A percentile compares a stretch with the other conserved stretches of the same genome.
Evolutionary conservation across 495 filamentous ascomycete genomes (phyloP).

Genomic region (Hypomontagnella monticulosa): DNA sequence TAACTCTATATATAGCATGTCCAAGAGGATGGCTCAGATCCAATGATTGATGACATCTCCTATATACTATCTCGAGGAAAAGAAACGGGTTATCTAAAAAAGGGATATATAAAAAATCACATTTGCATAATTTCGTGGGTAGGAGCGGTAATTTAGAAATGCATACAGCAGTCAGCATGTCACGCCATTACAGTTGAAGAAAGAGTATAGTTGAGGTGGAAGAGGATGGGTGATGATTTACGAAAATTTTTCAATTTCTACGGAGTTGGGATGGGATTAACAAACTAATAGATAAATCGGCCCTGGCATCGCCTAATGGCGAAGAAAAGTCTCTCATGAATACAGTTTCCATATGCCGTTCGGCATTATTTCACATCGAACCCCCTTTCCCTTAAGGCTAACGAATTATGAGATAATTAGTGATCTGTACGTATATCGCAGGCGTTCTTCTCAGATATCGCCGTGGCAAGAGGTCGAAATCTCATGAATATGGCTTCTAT

Average conservation of each 20-base stretch:
- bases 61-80: background rate
- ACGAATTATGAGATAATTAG: too few species aligned
- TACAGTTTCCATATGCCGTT: background rate
- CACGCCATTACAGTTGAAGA: background rate
- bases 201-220: background rate
- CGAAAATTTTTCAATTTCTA: slow-evolving; percentile 22
- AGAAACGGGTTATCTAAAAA: slow-evolving; percentile 11
- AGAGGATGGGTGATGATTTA: slow-evolving; percentile 24
- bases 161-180: slow-evolving; percentile 4
- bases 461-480: too few species aligned
- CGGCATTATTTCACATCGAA: background rate
- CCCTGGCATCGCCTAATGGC: slow-evolving; percentile 1
- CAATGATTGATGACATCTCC: slow-evolving; percentile 18
- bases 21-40: slow-evolving; percentile 56
- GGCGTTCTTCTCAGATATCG: too few species aligned
- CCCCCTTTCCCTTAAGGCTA: too few species aligned
- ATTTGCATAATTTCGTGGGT: slow-evolving; percentile 14
- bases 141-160: slow-evolving; percentile 15
- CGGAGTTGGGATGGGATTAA: slow-evolving; percentile 23
- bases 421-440: too few species aligned
- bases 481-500: too few species aligned
- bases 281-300: slow-evolving; percentile 22
- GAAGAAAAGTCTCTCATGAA: slow-evolving; percentile 7
- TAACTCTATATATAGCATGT: slow-evolving; percentile 56
- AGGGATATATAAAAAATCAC: background rate